Percentiles rank a stretch among this genome's conserved stretches.
Evolutionary conservation across 2,329 filamentous ascomycete species (phyloP).

Genomic region (Hymenoscyphus occultus): DNA sequence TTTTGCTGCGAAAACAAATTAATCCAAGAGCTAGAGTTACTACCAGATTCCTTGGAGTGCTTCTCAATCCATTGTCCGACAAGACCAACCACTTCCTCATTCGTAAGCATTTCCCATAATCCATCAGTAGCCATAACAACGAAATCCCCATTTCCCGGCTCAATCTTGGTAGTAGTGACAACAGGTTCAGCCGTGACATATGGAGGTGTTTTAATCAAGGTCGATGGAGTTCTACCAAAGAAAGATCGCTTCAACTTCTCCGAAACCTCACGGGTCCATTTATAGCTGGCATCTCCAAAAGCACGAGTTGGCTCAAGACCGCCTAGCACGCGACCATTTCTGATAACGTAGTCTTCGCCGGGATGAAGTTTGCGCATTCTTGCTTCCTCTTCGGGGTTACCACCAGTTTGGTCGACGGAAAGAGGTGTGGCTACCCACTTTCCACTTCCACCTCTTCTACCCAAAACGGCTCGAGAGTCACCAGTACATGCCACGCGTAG

Average conservation of each 20-base stretch:
- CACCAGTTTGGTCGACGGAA: conserved; percentile 91
- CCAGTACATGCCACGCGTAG: conserved; percentile 94
- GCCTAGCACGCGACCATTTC: conserved; percentile 86
- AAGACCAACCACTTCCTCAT: conserved; percentile 94
- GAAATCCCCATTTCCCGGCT: conserved; percentile 89
- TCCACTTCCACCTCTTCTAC: conserved; percentile 70
- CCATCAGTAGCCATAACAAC: conserved; percentile 95
- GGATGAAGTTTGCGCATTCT: conserved; percentile 85
- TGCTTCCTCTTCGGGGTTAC: conserved; percentile 78
- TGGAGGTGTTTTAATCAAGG: conserved; percentile 81
- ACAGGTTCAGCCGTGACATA: conserved; percentile 97
- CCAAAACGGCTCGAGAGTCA: conserved; percentile 91
- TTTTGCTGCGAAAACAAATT: conserved; percentile 56
- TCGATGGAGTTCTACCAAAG: conserved; percentile 77
- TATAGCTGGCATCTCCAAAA: conserved; percentile 95
- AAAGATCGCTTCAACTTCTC: conserved; percentile 79
- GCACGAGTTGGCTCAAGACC: conserved; percentile 89
- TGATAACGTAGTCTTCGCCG: conserved; percentile 80
- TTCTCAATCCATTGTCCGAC: conserved; percentile 96
- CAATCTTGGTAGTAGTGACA: conserved; percentile 87
- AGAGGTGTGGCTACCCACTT: conserved; percentile 92
- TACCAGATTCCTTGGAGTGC: conserved; percentile 46
- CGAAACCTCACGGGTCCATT: conserved; percentile 86
- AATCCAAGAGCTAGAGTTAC: conserved; percentile 60
- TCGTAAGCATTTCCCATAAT: conserved; percentile 98